A percentile compares a stretch with the other conserved stretches of the same genome.
phyloP scores from a whole-genome alignment of 2,329 filamentous ascomycete genomes.

The Beauveria bassiana region DNA sequence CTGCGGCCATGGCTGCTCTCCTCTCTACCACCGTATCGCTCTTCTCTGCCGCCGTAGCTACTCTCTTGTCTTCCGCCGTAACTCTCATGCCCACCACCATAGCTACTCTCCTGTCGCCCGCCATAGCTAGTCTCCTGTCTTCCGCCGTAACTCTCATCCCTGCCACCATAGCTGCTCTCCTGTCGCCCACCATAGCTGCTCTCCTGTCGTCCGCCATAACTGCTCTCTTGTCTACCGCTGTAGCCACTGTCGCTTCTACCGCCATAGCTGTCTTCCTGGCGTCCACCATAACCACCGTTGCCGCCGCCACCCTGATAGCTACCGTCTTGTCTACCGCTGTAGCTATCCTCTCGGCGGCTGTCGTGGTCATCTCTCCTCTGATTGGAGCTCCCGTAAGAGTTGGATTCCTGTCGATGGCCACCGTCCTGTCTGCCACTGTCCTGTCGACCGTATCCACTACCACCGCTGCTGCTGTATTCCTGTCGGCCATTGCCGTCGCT shows the following conservation, averaged over 20 bases:
- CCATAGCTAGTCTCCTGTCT: constrained; percentile 19
- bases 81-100: neutral
- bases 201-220: constrained; percentile 11
- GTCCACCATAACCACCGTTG: constrained; percentile 9
- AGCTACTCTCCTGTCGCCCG: neutral
- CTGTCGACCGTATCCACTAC: neutral
- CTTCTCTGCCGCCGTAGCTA: constrained; percentile 9
- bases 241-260: constrained; percentile 13
- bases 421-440: neutral
- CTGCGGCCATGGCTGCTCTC: constrained; percentile 6
- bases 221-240: constrained; percentile 10
- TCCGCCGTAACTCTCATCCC: too few relatives aligned
- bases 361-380: constrained; percentile 12
- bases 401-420: neutral
- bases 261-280: constrained; percentile 14
- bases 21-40: constrained; percentile 16
- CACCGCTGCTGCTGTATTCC: neutral
- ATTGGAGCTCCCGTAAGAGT: neutral
- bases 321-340: constrained; percentile 23
- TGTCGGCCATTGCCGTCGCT: constrained; percentile 1
- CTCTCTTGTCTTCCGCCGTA: constrained; percentile 3
- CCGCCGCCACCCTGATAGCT: constrained; percentile 3
- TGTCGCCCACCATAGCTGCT: constrained; percentile 13
- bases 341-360: constrained; percentile 22
- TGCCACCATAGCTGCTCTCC: neutral